Evolutionary conservation across 257 asterid genomes (phyloP), one percentile per base, ranked within the genome.

Genomic region (Cynanchum wilfordii): DNA sequence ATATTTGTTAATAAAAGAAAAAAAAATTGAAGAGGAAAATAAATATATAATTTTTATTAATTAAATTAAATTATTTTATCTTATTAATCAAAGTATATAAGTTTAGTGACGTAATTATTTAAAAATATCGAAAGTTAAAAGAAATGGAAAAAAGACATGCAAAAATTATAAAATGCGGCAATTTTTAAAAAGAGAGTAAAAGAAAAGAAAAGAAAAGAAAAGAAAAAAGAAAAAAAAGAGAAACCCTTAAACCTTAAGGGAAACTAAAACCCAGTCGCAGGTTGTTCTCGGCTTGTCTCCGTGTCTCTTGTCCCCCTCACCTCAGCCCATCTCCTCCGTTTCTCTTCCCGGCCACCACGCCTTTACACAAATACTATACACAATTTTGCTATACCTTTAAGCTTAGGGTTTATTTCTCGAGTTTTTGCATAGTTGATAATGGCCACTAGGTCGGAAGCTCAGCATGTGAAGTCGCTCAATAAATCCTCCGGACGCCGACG

Each of bases 401-500:
- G 12, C 52, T 15, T 12, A 50, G 55, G 55, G 55, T 50, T 60
- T 11, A 5, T 30, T 62, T 55, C 15, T 29, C 50, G 3, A 6
- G 24, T 13, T 69, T 42, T 64, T 29, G 10, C 50, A 24, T 36
- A 75, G 19, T 38, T 36, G 7, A 24, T 11, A 42, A 93, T 94
- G 99, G 96, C 96, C 67, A 87, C 97, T 5, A 70, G 72, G 36
- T 85, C 89, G 15, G 89, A 85, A 1, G 91, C 92, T 66, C 81
- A 76, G 58, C 92, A 88, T 2, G 95, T 91, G 16, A 91, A 94
- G 84, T 89, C 96, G 40, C 95, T 89, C 73, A 91, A 91, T 72
- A 84, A 73, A 52, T 81, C 84, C 47, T 15, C 85, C 8, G 93
- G 96, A 40, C 81, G 91, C 73, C 89, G 87, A 72, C 96, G 95